A percentile compares a stretch with the other conserved stretches of the same genome.
Conservation (phyloP, 148 eudicot species). For the Mesembryanthemum crystallinum region DNA sequence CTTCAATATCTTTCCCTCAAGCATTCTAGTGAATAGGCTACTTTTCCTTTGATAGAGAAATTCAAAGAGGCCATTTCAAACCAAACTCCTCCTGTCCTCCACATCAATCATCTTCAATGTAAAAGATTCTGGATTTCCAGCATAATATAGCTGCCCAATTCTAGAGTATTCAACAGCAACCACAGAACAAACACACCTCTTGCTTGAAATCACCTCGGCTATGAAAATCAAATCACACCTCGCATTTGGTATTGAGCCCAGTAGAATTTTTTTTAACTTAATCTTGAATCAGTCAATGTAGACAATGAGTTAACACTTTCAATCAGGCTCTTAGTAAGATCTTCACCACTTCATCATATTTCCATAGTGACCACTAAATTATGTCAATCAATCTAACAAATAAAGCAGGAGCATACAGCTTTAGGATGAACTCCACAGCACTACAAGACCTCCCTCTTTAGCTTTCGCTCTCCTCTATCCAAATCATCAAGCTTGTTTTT, state of each 20-base stretch:
- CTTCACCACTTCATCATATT: neutral
- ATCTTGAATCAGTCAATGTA: neutral
- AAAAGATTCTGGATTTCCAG: neutral
- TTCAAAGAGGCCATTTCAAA: neutral
- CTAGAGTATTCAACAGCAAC: neutral
- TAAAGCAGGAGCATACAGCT: too few relatives aligned
- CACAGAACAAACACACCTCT: neutral
- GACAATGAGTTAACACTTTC: too few relatives aligned
- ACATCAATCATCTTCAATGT: neutral
- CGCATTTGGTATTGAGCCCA: neutral
- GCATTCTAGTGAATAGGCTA: neutral
- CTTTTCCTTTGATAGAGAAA: neutral
- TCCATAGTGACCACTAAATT: neutral
- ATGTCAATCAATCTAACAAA: too few relatives aligned
- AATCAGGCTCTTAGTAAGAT: neutral
- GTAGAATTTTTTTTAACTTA: neutral
- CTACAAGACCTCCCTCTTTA: neutral
- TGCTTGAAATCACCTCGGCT: neutral
- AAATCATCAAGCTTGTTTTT: neutral
- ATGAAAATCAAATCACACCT: neutral
- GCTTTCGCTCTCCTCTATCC: neutral
- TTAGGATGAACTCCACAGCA: neutral
- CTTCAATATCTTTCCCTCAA: neutral
- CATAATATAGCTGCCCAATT: neutral
- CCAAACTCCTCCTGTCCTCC: too few relatives aligned